phyloP scores from a whole-genome alignment of 2,329 filamentous ascomycete genomes.

The Ophiognomonia clavigignenti-juglandacearum region DNA sequence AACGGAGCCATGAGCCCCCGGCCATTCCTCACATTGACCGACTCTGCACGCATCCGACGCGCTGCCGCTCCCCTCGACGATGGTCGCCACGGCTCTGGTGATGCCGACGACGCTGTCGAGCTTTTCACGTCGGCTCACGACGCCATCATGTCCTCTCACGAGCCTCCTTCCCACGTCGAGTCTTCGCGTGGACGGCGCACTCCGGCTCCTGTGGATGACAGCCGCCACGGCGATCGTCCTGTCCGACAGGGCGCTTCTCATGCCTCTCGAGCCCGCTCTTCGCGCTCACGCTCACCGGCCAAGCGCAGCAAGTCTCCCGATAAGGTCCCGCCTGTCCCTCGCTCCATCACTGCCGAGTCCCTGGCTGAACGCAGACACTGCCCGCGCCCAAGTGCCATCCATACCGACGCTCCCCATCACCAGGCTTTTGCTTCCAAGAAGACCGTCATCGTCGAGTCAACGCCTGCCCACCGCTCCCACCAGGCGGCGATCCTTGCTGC shows the following conservation, averaged over 20 bases:
- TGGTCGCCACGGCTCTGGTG: background rate
- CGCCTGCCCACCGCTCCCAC: background rate
- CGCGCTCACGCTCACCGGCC: slow-evolving; percentile 21
- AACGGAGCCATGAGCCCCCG: background rate
- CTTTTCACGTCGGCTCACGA: slow-evolving; percentile 2
- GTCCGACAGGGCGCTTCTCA: background rate
- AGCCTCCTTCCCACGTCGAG: background rate
- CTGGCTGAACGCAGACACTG: slow-evolving; percentile 4
- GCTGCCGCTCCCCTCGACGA: background rate
- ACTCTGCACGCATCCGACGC: slow-evolving; percentile 4
- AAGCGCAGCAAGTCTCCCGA: slow-evolving; percentile 16
- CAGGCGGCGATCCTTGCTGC: slow-evolving; percentile 1
- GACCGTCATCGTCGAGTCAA: slow-evolving; percentile 5
- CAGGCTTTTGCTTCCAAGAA: slow-evolving; percentile 7
- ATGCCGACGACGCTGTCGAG: slow-evolving; percentile 6
- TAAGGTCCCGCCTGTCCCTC: slow-evolving; percentile 7
- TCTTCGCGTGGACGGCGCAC: slow-evolving; percentile 2
- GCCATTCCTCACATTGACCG: background rate
- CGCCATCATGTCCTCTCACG: background rate
- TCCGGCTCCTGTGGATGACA: background rate
- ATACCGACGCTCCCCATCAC: slow-evolving; percentile 10
- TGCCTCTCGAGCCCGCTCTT: slow-evolving; percentile 4
- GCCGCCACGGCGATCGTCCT: background rate
- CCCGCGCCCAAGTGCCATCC: slow-evolving; percentile 1
- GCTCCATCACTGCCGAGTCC: background rate